Percentiles rank a stretch among this genome's conserved stretches.
Conservation (phyloP, 2,329 filamentous ascomycete species). For the Erysiphe pulchra region DNA sequence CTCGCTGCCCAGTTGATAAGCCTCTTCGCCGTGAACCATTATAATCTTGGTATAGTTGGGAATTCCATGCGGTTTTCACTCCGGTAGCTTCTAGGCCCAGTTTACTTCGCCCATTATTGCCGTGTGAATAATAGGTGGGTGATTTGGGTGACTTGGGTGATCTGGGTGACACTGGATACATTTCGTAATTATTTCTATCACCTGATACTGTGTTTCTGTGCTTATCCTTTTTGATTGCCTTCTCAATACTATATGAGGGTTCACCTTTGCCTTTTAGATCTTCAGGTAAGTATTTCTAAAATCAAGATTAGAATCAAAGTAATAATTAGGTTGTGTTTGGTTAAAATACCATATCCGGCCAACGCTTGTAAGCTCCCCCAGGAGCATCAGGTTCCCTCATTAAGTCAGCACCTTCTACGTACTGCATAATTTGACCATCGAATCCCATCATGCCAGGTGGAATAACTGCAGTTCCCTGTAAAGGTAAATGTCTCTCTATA, state of each 20-base stretch:
- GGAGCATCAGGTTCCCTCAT: slow-evolving; percentile 44
- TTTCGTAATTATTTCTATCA: slow-evolving; percentile 19
- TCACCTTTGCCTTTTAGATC: slow-evolving; percentile 70
- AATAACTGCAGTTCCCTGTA: slow-evolving; percentile 57
- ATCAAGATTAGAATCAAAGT: neutral
- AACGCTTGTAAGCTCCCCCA: slow-evolving; percentile 57
- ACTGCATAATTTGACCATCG: slow-evolving; percentile 45
- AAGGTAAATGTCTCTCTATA: slow-evolving; percentile 43
- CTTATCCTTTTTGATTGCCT: slow-evolving; percentile 31
- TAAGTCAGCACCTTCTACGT: slow-evolving; percentile 67
- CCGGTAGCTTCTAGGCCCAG: neutral
- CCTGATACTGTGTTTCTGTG: slow-evolving; percentile 11
- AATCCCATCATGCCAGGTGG: slow-evolving; percentile 46
- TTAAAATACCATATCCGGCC: slow-evolving; percentile 35
- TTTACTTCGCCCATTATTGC: too few species aligned
- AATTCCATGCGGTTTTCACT: slow-evolving; percentile 1
- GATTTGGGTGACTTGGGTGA: slow-evolving; percentile 21
- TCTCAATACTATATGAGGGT: slow-evolving; percentile 46
- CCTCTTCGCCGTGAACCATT: slow-evolving; percentile 7
- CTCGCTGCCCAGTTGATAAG: slow-evolving; percentile 16
- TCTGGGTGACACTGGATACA: slow-evolving; percentile 17
- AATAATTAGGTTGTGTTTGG: slow-evolving; percentile 7
- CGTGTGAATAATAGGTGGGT: slow-evolving; percentile 1
- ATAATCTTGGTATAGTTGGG: slow-evolving; percentile 2
- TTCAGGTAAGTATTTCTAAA: slow-evolving; percentile 40